A percentile compares a stretch with the other conserved stretches of the same genome.
Evolutionary conservation across 2,329 filamentous ascomycete genomes (phyloP).

Genomic region (Trichoderma aggressivum): DNA sequence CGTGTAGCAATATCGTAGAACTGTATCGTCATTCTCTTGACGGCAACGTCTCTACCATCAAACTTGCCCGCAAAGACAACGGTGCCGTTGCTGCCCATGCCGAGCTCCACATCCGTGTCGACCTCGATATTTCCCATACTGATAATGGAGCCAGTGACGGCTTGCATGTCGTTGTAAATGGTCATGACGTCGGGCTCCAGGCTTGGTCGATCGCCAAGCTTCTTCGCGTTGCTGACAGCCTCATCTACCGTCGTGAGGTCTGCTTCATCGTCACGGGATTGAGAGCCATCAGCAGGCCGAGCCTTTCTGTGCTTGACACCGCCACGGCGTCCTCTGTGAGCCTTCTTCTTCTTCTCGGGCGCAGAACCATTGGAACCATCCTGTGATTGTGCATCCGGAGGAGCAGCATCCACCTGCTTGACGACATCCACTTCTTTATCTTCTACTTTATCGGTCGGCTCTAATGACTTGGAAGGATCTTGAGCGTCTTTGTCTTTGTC

Average conservation of each 20-base stretch:
- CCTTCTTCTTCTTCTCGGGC: conserved; percentile 62
- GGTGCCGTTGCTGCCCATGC: conserved; percentile 92
- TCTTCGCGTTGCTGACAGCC: conserved; percentile 56
- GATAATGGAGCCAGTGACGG: conserved; percentile 57
- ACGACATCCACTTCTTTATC: neutral
- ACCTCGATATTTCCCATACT: conserved; percentile 63
- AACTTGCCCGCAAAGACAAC: conserved; percentile 94
- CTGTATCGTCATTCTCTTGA: conserved; percentile 94
- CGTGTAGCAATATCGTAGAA: conserved; percentile 95
- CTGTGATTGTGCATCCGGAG: neutral
- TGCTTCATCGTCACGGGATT: conserved; percentile 47
- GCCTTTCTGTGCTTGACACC: conserved; percentile 65
- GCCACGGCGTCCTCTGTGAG: conserved; percentile 67
- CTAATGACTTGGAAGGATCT: neutral
- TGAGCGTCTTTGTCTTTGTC: neutral
- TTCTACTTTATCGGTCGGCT: neutral
- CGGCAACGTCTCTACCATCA: conserved; percentile 86
- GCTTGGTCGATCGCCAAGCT: conserved; percentile 50
- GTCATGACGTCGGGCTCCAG: conserved; percentile 62
- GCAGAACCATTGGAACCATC: conserved; percentile 15
- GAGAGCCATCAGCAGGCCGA: conserved; percentile 51
- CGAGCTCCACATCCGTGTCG: conserved; percentile 60
- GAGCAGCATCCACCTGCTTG: neutral
- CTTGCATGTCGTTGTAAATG: conserved; percentile 54
- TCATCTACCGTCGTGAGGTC: conserved; percentile 55